Percentiles rank a stretch among this genome's conserved stretches.
These are phyloP conservation scores for Boletus vermiculosoides DNA, from an alignment of 768 basidiomycete genomes.

Conservation along the genomic window DNA sequence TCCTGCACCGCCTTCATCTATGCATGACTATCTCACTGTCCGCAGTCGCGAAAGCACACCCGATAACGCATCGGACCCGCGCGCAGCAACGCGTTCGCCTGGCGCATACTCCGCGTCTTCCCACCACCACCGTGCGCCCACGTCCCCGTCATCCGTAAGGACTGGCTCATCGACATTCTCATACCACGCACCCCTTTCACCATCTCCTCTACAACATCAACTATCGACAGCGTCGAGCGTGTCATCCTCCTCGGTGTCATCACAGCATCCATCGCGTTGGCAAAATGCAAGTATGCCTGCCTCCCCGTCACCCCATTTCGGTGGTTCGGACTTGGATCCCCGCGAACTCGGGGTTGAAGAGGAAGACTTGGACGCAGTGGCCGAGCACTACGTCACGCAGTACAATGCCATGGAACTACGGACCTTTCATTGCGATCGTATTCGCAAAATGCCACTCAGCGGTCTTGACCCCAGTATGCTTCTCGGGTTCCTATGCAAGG, in stretches of 20 bases:
- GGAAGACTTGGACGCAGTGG: slow-evolving; percentile 43
- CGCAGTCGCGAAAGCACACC: slow-evolving; percentile 32
- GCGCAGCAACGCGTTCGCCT: slow-evolving; percentile 28
- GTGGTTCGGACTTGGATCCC: slow-evolving; percentile 35
- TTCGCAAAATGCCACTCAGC: slow-evolving; percentile 90
- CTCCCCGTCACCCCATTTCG: slow-evolving; percentile 21
- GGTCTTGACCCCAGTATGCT: slow-evolving; percentile 97
- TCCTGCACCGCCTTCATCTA: slow-evolving; percentile 37
- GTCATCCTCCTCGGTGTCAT: slow-evolving; percentile 34
- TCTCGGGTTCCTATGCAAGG: slow-evolving; percentile 83
- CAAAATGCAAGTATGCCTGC: slow-evolving; percentile 24
- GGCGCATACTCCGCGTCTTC: slow-evolving; percentile 18
- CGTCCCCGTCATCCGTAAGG: slow-evolving; percentile 51
- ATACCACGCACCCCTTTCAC: slow-evolving; percentile 57
- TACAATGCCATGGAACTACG: slow-evolving; percentile 72
- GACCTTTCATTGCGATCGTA: slow-evolving; percentile 96
- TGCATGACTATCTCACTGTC: slow-evolving; percentile 22
- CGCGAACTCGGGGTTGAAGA: slow-evolving; percentile 36
- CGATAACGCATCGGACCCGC: slow-evolving; percentile 30
- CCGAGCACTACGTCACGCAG: slow-evolving; percentile 67
- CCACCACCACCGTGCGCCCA: slow-evolving; percentile 38
- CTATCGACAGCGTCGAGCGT: slow-evolving; percentile 44
- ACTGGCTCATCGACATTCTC: slow-evolving; percentile 53
- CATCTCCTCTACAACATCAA: slow-evolving; percentile 66
- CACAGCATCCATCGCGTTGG: slow-evolving; percentile 32